phyloP scores from a whole-genome alignment of 306 rosid species.

The Vigna hirtella region DNA sequence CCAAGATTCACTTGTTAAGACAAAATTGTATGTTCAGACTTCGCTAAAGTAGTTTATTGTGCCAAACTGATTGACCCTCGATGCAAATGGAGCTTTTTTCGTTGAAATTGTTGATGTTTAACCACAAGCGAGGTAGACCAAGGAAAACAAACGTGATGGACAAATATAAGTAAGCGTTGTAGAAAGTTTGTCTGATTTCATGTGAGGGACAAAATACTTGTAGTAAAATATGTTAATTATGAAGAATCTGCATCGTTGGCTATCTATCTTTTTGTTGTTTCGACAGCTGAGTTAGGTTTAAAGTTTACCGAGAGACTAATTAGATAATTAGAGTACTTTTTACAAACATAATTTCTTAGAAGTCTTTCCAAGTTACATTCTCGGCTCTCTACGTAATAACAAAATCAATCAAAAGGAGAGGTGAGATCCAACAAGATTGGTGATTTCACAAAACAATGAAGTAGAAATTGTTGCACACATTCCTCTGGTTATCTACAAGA shows the following conservation, averaged over 20 bases:
- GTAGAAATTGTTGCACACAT: too few species aligned
- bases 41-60: neutral
- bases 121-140: neutral
- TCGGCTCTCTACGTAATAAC: too few species aligned
- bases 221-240: neutral
- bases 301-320: too few species aligned
- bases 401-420: too few species aligned
- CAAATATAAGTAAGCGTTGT: neutral
- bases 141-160: neutral
- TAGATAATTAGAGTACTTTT: too few species aligned
- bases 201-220: neutral
- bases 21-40: neutral
- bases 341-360: too few species aligned
- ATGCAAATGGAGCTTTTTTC: neutral
- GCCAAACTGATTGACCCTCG: neutral
- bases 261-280: too few species aligned
- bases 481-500: too few species aligned
- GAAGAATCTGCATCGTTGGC: neutral
- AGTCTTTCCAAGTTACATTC: too few species aligned
- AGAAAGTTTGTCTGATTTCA: neutral
- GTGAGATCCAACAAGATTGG: too few species aligned
- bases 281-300: too few species aligned
- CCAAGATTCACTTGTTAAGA: neutral
- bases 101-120: slow-evolving; percentile 19
- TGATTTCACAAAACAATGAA: too few species aligned